phyloP scores from a whole-genome alignment of 2,329 filamentous ascomycete species.

The Cytospora chrysosperma region DNA sequence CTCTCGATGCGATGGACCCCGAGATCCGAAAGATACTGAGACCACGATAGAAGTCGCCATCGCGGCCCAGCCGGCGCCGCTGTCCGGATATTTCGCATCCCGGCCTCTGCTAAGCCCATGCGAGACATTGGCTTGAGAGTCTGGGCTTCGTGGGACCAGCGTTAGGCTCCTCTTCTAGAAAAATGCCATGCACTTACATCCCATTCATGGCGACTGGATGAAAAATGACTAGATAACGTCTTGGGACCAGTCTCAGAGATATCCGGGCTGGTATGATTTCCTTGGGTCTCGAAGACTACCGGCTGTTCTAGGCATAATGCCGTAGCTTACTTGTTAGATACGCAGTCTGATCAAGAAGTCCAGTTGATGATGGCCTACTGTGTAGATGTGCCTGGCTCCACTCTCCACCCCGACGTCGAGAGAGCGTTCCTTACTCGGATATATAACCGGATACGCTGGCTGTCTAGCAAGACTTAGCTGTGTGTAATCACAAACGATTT shows the following conservation, averaged over 20 bases:
- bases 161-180: not conserved
- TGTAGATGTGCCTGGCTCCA: too few relatives aligned
- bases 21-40: too few relatives aligned
- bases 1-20: too few relatives aligned
- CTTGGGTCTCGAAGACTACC: not conserved
- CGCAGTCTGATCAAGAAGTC: too few relatives aligned
- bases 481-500: too few relatives aligned
- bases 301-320: not conserved
- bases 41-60: too few relatives aligned
- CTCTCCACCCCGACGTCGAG: not conserved
- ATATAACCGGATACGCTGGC: too few relatives aligned
- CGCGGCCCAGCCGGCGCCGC: too few relatives aligned
- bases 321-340: too few relatives aligned
- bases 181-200: not conserved
- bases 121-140: not conserved
- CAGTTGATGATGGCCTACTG: too few relatives aligned
- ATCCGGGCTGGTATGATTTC: not conserved
- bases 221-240: not conserved
- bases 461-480: too few relatives aligned
- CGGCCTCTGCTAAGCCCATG: not conserved
- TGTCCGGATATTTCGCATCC: not conserved
- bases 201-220: not conserved
- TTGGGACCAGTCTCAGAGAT: not conserved
- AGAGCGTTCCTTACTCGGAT: not conserved
- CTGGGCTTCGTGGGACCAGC: not conserved